Conservation (phyloP, 805 yeast species). For the Candida koratica region DNA sequence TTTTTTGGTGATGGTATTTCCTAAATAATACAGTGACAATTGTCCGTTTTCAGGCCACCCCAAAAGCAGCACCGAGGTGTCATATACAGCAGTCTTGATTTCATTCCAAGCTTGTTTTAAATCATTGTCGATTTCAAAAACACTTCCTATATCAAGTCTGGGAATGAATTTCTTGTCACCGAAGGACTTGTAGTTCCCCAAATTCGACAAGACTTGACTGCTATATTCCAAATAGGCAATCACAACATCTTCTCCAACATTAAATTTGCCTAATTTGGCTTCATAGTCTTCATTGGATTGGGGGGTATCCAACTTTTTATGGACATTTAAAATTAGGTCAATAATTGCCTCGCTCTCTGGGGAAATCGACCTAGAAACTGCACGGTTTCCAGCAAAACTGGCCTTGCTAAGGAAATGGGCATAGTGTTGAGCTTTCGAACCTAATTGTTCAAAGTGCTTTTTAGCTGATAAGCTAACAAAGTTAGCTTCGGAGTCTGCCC, state of each 20-base stretch:
- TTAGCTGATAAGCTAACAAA: constrained; percentile 54
- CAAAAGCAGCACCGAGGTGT: constrained; percentile 45
- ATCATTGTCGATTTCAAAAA: constrained; percentile 16
- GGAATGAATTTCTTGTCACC: constrained; percentile 90
- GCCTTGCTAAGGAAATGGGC: constrained; percentile 85
- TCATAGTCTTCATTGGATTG: constrained; percentile 29
- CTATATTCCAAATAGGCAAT: constrained; percentile 63
- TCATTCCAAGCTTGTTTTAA: constrained; percentile 28
- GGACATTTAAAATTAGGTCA: constrained; percentile 63
- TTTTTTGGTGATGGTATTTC: constrained; percentile 41
- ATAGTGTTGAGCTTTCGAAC: constrained; percentile 56
- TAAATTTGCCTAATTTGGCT: constrained; percentile 25
- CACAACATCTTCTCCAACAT: constrained; percentile 17
- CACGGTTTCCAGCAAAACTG: constrained; percentile 78
- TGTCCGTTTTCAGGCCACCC: constrained; percentile 82
- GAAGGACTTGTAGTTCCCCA: constrained; percentile 80
- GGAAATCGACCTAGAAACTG: constrained; percentile 75
- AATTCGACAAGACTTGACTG: constrained; percentile 68
- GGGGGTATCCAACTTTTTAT: constrained; percentile 48
- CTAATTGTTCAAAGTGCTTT: constrained; percentile 62
- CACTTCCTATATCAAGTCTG: constrained; percentile 35
- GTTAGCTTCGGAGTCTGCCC: constrained; percentile 43
- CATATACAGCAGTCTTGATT: constrained; percentile 50
- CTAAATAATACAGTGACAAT: constrained; percentile 67
- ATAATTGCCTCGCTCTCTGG: constrained; percentile 75